Percentiles rank a stretch among this genome's conserved stretches.
Evolutionary conservation across 2,329 filamentous ascomycete genomes (phyloP).

Genomic region (Bipolaris gigantea): DNA sequence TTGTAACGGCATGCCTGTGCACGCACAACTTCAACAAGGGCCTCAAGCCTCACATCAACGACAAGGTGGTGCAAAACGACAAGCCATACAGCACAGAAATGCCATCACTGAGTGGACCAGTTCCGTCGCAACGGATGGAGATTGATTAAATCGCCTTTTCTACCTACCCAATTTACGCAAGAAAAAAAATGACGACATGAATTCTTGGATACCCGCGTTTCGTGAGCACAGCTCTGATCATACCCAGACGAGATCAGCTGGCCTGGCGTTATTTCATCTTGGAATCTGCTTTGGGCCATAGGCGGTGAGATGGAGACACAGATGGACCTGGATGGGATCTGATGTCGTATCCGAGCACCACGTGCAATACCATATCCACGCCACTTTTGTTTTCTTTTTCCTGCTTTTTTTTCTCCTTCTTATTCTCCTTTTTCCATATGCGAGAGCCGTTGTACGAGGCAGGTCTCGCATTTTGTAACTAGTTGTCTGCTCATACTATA

Average conservation of each 20-base stretch:
- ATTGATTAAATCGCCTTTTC: constrained; percentile 39
- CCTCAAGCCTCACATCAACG: constrained; percentile 80
- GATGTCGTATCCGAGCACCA: constrained; percentile 8
- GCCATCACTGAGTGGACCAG: constrained; percentile 51
- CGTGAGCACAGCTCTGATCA: constrained; percentile 35
- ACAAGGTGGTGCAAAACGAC: constrained; percentile 54
- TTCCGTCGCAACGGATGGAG: constrained; percentile 49
- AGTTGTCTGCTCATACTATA: constrained; percentile 23
- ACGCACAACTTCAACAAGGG: constrained; percentile 89
- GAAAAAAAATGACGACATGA: constrained; percentile 26
- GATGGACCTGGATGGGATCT: constrained; percentile 3
- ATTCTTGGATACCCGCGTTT: constrained; percentile 27
- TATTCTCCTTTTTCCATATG: constrained; percentile 2
- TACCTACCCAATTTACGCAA: constrained; percentile 15
- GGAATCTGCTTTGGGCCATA: constrained; percentile 14
- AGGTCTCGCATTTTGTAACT: constrained; percentile 16
- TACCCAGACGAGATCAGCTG: constrained; percentile 22
- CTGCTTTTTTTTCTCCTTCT: constrained; percentile 6
- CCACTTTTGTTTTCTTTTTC: neutral
- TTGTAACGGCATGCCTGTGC: constrained; percentile 82
- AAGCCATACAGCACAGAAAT: constrained; percentile 56
- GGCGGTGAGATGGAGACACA: constrained; percentile 7
- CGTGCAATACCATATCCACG: constrained; percentile 6
- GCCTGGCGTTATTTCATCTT: constrained; percentile 29
- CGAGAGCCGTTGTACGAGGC: constrained; percentile 22